These are phyloP conservation scores for Carex parvula DNA, from an alignment of 176 grass and related monocot genomes.

Conservation along the genomic window DNA sequence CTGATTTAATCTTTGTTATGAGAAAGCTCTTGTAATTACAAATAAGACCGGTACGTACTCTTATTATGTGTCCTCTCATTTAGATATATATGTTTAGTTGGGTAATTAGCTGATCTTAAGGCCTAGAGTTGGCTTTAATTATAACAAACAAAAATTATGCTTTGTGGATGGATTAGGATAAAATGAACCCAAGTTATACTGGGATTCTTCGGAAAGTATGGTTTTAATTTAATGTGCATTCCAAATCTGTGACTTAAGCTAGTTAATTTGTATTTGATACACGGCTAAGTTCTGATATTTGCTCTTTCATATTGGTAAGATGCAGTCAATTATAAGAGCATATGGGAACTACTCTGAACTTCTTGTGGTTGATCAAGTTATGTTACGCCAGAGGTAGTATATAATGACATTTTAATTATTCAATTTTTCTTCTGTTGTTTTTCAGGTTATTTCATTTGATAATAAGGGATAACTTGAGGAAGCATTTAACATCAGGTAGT, in stretches of 20 bases:
- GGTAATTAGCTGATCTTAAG: not conserved
- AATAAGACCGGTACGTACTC: constrained; percentile 60
- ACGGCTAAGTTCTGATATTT: not conserved
- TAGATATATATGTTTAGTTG: not conserved
- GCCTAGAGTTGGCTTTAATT: not conserved
- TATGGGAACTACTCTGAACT: constrained; percentile 36
- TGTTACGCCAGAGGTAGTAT: too few species aligned
- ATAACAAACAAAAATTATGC: not conserved
- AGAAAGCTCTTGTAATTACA: not conserved
- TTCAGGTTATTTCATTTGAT: too few species aligned
- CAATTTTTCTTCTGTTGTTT: too few species aligned
- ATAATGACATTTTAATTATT: too few species aligned
- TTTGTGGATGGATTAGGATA: not conserved
- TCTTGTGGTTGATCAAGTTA: too few species aligned
- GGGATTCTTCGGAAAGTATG: not conserved
- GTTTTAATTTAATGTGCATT: not conserved
- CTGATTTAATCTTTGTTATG: not conserved
- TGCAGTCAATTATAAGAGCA: constrained; percentile 90
- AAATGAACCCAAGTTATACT: not conserved
- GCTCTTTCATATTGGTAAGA: constrained; percentile 4
- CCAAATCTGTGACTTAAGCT: not conserved
- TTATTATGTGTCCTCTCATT: not conserved
- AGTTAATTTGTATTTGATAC: constrained; percentile 3
- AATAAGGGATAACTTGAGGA: too few species aligned
- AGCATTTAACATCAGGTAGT: too few species aligned